A percentile compares a stretch with the other conserved stretches of the same genome.
Evolutionary conservation across 805 yeast genomes (phyloP).

Genomic region (Barnettozyma botsteinii): DNA sequence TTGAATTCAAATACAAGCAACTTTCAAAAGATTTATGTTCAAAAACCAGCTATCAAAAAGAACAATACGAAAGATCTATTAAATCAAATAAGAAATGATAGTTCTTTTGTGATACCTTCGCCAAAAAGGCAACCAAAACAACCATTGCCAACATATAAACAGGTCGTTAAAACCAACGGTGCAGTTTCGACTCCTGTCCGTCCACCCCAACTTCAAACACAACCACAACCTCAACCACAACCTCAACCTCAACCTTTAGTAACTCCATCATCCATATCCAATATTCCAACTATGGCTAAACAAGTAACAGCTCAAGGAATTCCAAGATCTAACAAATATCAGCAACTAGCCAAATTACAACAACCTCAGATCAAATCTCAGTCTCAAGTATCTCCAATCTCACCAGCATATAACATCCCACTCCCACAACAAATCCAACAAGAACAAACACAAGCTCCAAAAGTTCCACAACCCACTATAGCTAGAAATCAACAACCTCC

Average conservation of each 20-base stretch:
- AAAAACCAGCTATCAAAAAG: constrained; percentile 15
- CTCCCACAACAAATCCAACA: background rate
- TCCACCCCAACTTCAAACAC: background rate
- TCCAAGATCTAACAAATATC: background rate
- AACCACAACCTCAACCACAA: background rate
- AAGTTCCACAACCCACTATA: background rate
- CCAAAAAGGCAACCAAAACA: constrained; percentile 6
- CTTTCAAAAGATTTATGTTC: constrained; percentile 17
- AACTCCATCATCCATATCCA: background rate
- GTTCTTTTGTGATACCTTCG: constrained; percentile 4
- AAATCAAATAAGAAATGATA: constrained; percentile 22
- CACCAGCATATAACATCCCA: background rate
- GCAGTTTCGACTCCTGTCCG: background rate
- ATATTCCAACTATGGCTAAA: background rate
- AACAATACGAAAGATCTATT: constrained; percentile 22
- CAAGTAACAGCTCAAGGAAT: no score
- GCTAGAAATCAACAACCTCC: background rate
- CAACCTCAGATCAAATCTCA: background rate
- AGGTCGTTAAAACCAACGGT: background rate
- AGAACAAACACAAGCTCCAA: background rate
- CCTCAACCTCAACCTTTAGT: background rate
- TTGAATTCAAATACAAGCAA: constrained; percentile 15
- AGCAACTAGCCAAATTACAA: background rate
- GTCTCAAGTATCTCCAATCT: background rate
- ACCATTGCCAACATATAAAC: constrained; percentile 1